Evolutionary conservation across 1,139 yeast genomes (phyloP).

Genomic region (Pichia sp.): DNA sequence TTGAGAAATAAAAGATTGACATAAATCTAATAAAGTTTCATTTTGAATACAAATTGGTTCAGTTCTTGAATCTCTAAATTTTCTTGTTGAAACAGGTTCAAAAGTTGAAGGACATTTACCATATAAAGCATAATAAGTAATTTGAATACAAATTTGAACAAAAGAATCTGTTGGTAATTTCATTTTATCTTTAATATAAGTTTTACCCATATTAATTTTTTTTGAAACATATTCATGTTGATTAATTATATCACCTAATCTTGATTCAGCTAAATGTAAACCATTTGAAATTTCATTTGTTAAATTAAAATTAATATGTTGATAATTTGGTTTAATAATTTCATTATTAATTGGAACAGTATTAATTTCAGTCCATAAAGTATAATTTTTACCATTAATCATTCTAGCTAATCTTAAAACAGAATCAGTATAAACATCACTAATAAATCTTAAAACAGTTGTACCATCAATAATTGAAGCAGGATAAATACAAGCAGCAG

Average conservation of each 20-base stretch:
- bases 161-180: constrained; percentile 59
- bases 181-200: constrained; percentile 44
- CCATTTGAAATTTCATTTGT: constrained; percentile 40
- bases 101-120: constrained; percentile 62
- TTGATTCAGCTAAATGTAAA: constrained; percentile 67
- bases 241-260: constrained; percentile 66
- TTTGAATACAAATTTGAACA: constrained; percentile 61
- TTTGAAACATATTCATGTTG: constrained; percentile 52
- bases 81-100: constrained; percentile 70
- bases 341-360: constrained; percentile 33
- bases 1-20: constrained; percentile 57
- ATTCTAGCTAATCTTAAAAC: constrained; percentile 64
- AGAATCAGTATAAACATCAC: constrained; percentile 72
- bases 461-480: constrained; percentile 77
- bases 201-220: constrained; percentile 35
- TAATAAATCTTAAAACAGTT: constrained; percentile 62
- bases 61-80: constrained; percentile 61
- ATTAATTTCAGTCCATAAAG: constrained; percentile 45
- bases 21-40: constrained; percentile 45
- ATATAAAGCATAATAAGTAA: constrained; percentile 66
- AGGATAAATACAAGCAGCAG: constrained; percentile 73
- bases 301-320: constrained; percentile 43
- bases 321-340: constrained; percentile 37
- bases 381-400: constrained; percentile 65
- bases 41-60: constrained; percentile 63